Conservation (phyloP, 768 basidiomycete species). For the Pleurotus salmoneostramineus region DNA sequence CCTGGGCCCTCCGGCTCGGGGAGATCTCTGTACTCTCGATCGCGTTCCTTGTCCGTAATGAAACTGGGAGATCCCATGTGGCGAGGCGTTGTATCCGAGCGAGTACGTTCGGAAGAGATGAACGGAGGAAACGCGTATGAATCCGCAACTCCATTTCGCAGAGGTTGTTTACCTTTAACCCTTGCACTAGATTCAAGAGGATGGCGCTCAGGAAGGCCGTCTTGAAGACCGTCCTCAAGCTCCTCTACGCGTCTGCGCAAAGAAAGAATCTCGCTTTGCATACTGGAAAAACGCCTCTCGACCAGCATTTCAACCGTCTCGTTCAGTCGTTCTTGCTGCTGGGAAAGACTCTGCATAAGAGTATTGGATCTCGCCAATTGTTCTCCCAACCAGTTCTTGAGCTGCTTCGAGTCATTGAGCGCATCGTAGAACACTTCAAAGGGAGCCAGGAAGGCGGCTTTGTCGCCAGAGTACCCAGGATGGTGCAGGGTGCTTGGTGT, state of each 20-base stretch:
- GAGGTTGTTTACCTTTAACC: constrained; percentile 25
- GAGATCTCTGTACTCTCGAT: constrained; percentile 31
- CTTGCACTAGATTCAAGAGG: constrained; percentile 13
- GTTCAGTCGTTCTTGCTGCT: constrained; percentile 62
- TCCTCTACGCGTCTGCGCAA: constrained; percentile 66
- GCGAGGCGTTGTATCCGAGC: constrained; percentile 29
- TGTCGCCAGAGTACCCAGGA: constrained; percentile 58
- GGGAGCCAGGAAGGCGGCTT: constrained; percentile 74
- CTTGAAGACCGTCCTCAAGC: constrained; percentile 49
- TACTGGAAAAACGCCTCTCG: constrained; percentile 53
- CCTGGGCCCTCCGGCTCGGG: constrained; percentile 31
- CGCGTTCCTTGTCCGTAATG: constrained; percentile 29
- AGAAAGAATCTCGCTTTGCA: constrained; percentile 58
- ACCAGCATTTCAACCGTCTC: constrained; percentile 57
- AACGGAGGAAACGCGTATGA: constrained; percentile 46
- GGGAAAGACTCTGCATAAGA: constrained; percentile 46
- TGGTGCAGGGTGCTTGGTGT: constrained; percentile 66
- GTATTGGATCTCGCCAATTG: constrained; percentile 64
- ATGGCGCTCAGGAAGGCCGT: constrained; percentile 17
- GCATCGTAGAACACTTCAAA: constrained; percentile 86
- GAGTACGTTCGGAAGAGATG: constrained; percentile 25
- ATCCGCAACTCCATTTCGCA: constrained; percentile 38
- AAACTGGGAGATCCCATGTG: constrained; percentile 36
- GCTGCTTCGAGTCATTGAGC: constrained; percentile 72
- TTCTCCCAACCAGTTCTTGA: constrained; percentile 73